phyloP scores from a whole-genome alignment of 2,329 filamentous ascomycete species.

The Neofusicoccum umdonicola region DNA sequence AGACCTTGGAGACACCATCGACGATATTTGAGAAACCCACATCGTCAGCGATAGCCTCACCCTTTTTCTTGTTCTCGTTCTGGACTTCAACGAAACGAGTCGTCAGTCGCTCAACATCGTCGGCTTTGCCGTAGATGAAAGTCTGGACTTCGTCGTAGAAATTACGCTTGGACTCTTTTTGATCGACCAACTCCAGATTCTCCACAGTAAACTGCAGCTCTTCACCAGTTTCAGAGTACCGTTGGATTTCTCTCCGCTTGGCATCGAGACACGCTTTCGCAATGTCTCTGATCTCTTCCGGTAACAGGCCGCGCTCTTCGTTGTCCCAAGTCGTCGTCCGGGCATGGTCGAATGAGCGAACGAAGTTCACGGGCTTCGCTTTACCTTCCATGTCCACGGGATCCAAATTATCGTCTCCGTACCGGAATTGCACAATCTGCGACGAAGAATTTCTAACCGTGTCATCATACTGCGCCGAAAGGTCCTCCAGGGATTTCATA shows the following conservation, averaged over 20 bases:
- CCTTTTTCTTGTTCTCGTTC: conserved; percentile 28
- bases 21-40: conserved; percentile 16
- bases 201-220: conserved; percentile 32
- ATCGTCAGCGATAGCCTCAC: background rate
- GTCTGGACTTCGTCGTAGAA: conserved; percentile 77
- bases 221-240: conserved; percentile 26
- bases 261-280: conserved; percentile 66
- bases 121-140: conserved; percentile 64
- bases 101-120: conserved; percentile 37
- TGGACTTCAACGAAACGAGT: conserved; percentile 43
- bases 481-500: conserved; percentile 96
- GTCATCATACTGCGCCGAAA: conserved; percentile 89
- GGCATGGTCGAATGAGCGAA: conserved; percentile 81
- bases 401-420: conserved; percentile 92
- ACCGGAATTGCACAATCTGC: conserved; percentile 93
- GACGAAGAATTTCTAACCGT: conserved; percentile 90
- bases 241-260: conserved; percentile 62
- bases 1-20: conserved; percentile 81
- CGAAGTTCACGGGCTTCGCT: conserved; percentile 87
- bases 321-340: conserved; percentile 79
- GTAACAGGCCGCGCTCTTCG: conserved; percentile 67
- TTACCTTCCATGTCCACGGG: conserved; percentile 97
- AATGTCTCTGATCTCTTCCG: conserved; percentile 68
- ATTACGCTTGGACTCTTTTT: conserved; percentile 71
- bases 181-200: conserved; percentile 53